These are phyloP conservation scores for Lyophyllum semitale DNA, from an alignment of 768 basidiomycete genomes.

Conservation along the genomic window DNA sequence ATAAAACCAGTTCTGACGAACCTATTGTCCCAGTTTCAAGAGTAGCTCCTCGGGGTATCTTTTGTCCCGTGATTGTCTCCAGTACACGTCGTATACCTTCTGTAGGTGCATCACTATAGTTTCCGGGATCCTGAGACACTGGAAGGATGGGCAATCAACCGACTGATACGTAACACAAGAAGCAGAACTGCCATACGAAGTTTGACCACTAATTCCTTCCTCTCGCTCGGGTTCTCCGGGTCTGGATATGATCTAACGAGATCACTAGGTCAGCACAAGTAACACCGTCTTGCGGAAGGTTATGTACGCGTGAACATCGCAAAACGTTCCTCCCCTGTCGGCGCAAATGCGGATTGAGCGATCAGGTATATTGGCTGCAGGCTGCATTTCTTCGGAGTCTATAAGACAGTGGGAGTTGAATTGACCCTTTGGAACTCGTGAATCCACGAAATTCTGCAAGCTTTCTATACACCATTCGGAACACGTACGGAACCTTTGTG, in stretches of 20 bases:
- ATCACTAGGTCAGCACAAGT: background rate
- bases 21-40: slow-evolving; percentile 84
- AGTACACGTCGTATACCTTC: slow-evolving; percentile 90
- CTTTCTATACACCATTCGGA: slow-evolving; percentile 12
- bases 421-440: background rate
- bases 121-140: slow-evolving; percentile 89
- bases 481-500: slow-evolving; percentile 17
- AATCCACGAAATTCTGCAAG: background rate
- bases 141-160: slow-evolving; percentile 1
- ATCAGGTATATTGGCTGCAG: slow-evolving; percentile 53
- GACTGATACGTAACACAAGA: background rate
- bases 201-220: slow-evolving; percentile 88
- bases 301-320: slow-evolving; percentile 81
- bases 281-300: background rate
- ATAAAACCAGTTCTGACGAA: slow-evolving; percentile 27
- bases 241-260: slow-evolving; percentile 71
- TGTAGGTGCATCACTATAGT: slow-evolving; percentile 91
- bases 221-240: slow-evolving; percentile 55
- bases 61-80: slow-evolving; percentile 70
- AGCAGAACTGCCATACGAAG: slow-evolving; percentile 56
- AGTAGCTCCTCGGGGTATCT: slow-evolving; percentile 64
- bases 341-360: slow-evolving; percentile 84
- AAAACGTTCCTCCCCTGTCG: slow-evolving; percentile 91
- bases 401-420: background rate
- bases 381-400: slow-evolving; percentile 6